Evolutionary conservation across 129 eudicot species (phyloP), one percentile per base, ranked within the genome.

Genomic region (Logfia minima): DNA sequence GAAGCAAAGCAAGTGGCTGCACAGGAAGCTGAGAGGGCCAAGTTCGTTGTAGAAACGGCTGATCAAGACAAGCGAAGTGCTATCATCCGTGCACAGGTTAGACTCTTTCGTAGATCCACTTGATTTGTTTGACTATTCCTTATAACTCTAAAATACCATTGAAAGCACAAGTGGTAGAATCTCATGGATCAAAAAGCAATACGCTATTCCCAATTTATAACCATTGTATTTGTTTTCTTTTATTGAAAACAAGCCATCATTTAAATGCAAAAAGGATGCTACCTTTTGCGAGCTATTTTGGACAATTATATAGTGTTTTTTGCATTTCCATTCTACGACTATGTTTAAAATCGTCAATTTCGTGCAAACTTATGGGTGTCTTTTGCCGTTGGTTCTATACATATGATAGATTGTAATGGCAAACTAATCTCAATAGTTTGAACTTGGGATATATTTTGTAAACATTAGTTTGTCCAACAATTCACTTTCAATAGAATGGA

Each of bases 1-100:
- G 91, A 87, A 79, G 88, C 91, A 5, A 87, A 87, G 62, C 91
- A 87, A 72, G 87, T 87, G 71, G 91, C 91, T 79, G 88, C 88
- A 23, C 91, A 87, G 60, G 88, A 87, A 74, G 88, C 88, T 37
- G 91, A 87, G 80, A 85, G 91, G 71, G 88, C 91, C 51, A 87
- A 87, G 83, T 87, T 87, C 74, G 85, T 87, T 11, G 88, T 87
- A 1, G 88, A 87, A 65, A 87, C 84, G 66, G 91, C 91, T 18
- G 85, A 87, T 80, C 91, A 87, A 68, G 91, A 84, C 68, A 87
- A 87, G 70, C 67, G 74, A 69, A 82, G 88, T 79, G 91, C 91
- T 52, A 80, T 87, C 37, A 87, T 87, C 72, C 73, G 91, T 76
- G 91, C 91, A 13, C 88, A 87, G 86, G 90, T 84, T 16, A 65